Evolutionary conservation across 495 filamentous ascomycete genomes (phyloP).

Genomic region (Barbatosphaeria neglecta): DNA sequence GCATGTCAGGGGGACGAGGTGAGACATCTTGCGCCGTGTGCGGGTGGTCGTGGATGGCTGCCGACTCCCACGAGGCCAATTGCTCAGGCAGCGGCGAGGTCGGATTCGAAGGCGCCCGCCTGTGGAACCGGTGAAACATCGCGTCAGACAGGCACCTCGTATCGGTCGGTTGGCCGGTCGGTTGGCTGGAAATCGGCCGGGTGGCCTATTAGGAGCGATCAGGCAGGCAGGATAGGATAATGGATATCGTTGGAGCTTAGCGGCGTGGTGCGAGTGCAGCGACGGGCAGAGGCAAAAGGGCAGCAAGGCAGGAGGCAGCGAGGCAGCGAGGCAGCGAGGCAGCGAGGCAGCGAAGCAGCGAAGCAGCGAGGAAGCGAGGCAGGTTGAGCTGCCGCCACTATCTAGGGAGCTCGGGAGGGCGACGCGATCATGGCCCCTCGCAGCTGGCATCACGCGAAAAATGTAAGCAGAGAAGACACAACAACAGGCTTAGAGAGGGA

Average conservation of each 20-base stretch:
- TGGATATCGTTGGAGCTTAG: too few species aligned
- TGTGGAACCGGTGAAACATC: slow-evolving; percentile 34
- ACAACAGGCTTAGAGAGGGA: too few species aligned
- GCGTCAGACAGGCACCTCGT: not conserved
- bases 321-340: not conserved
- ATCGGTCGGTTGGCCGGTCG: too few species aligned
- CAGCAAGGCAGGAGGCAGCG: not conserved
- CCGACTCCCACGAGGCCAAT: slow-evolving; percentile 20
- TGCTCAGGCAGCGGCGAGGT: slow-evolving; percentile 37
- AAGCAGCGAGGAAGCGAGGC: too few species aligned
- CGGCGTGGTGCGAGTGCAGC: not conserved
- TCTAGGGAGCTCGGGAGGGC: not conserved
- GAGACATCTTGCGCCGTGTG: slow-evolving; percentile 24
- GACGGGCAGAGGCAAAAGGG: not conserved
- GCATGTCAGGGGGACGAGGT: slow-evolving; percentile 20
- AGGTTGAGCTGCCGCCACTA: not conserved
- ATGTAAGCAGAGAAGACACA: too few species aligned
- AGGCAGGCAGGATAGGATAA: too few species aligned
- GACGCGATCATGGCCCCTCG: not conserved
- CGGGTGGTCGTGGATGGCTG: slow-evolving; percentile 23
- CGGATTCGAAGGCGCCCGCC: slow-evolving; percentile 40
- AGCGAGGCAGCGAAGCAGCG: not conserved
- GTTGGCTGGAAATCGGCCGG: too few species aligned
- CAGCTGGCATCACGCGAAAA: not conserved
- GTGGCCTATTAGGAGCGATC: too few species aligned